Conservation (phyloP, 140 eudicot species). For the Ambrosia hybrid region DNA sequence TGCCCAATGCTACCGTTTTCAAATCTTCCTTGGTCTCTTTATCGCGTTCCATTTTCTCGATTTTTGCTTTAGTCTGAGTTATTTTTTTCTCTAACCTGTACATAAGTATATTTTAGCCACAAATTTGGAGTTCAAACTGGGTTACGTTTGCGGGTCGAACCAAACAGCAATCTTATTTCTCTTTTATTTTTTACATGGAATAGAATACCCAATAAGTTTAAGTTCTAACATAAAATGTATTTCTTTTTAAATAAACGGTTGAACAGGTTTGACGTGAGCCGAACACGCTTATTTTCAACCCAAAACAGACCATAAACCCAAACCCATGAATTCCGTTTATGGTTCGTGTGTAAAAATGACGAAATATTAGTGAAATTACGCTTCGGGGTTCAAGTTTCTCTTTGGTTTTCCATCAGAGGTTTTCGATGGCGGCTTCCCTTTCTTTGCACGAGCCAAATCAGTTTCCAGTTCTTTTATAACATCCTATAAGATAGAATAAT, state of each 20-base stretch:
- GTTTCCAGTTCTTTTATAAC: conserved; percentile 60
- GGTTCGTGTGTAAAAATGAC: neutral
- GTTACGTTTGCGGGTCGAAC: neutral
- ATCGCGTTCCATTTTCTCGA: conserved; percentile 83
- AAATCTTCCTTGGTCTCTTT: conserved; percentile 77
- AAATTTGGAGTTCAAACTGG: neutral
- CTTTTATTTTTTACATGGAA: neutral
- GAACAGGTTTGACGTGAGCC: neutral
- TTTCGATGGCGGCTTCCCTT: conserved; percentile 83
- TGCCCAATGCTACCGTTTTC: conserved; percentile 91
- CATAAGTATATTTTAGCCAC: conserved; percentile 4
- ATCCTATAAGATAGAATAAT: conserved; percentile 41
- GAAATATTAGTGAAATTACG: conserved; percentile 44
- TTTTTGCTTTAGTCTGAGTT: conserved; percentile 56
- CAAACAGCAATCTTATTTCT: neutral
- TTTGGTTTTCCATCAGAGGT: conserved; percentile 72
- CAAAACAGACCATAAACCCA: neutral
- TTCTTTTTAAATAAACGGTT: too few relatives aligned
- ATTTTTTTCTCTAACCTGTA: conserved; percentile 84
- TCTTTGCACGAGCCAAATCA: conserved; percentile 79
- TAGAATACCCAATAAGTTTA: neutral
- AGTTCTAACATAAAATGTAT: too few relatives aligned
- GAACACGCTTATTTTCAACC: neutral
- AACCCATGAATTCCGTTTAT: neutral
- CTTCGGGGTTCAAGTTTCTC: conserved; percentile 79